Conservation (phyloP, 495 filamentous ascomycete genomes). For the Hypoxylon cercidicola region DNA sequence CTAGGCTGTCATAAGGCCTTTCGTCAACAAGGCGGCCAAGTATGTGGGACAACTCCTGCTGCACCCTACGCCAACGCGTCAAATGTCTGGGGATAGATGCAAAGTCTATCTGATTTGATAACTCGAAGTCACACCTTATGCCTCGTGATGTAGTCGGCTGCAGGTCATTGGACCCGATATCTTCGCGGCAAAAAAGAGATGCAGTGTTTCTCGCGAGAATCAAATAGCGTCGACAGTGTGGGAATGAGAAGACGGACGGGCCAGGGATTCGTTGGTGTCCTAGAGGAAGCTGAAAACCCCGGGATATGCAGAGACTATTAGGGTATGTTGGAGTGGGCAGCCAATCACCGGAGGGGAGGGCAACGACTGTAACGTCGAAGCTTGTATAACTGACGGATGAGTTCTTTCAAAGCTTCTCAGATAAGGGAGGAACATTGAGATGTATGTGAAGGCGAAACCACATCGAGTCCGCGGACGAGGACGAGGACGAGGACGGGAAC, state of each 20-base stretch:
- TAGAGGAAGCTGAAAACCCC: constrained; percentile 25
- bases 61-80: constrained; percentile 33
- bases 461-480: constrained; percentile 14
- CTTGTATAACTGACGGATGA: constrained; percentile 33
- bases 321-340: constrained; percentile 33
- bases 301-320: constrained; percentile 33
- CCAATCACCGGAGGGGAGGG: constrained; percentile 33
- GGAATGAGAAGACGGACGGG: constrained; percentile 36
- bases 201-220: constrained; percentile 29
- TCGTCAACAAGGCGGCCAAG: constrained; percentile 27
- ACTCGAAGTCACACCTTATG: constrained; percentile 37
- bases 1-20: constrained; percentile 33
- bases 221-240: constrained; percentile 31
- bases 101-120: constrained; percentile 39
- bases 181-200: constrained; percentile 34
- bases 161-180: constrained; percentile 34
- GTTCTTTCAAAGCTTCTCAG: constrained; percentile 25
- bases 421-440: constrained; percentile 30
- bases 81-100: constrained; percentile 27
- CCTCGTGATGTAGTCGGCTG: constrained; percentile 37
- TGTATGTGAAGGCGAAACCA: constrained; percentile 19
- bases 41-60: constrained; percentile 34
- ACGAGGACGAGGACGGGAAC: not conserved
- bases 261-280: constrained; percentile 34
- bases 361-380: constrained; percentile 35